Evolutionary conservation across 768 basidiomycete genomes (phyloP).

Genomic region (Xerocomellus chrysenteron): DNA sequence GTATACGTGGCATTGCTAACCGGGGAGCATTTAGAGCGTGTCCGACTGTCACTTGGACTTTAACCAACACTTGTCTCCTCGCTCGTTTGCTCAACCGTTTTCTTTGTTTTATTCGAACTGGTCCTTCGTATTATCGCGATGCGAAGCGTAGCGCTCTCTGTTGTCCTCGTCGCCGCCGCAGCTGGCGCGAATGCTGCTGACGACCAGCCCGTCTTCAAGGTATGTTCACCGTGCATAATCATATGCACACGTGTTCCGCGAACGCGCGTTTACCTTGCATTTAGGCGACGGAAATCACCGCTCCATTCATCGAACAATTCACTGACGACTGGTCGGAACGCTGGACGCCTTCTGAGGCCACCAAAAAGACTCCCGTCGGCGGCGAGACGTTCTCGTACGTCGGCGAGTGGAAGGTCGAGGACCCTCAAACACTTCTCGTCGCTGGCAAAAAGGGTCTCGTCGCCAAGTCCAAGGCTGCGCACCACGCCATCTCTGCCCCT

Average conservation of each 20-base stretch:
- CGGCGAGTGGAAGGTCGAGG: constrained; percentile 96
- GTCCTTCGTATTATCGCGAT: constrained; percentile 70
- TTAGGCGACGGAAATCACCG: constrained; percentile 76
- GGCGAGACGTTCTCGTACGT: constrained; percentile 97
- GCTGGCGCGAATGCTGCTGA: constrained; percentile 59
- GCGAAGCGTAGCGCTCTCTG: constrained; percentile 86
- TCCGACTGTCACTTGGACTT: constrained; percentile 12
- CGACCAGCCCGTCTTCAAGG: constrained; percentile 70
- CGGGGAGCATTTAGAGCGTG: constrained; percentile 36
- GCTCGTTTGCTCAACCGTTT: constrained; percentile 33
- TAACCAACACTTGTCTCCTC: constrained; percentile 33
- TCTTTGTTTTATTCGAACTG: constrained; percentile 40
- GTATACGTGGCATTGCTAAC: constrained; percentile 45
- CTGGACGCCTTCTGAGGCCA: constrained; percentile 96
- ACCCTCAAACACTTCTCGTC: constrained; percentile 72
- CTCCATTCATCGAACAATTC: constrained; percentile 96
- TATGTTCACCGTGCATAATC: constrained; percentile 30
- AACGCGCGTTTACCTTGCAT: constrained; percentile 2
- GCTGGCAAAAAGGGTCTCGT: constrained; percentile 90
- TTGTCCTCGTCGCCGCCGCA: constrained; percentile 65
- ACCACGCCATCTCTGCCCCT: constrained; percentile 97
- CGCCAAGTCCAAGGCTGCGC: constrained; percentile 94
- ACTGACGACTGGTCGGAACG: constrained; percentile 85
- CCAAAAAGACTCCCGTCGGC: constrained; percentile 95
- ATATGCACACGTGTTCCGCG: constrained; percentile 7